Conservation (phyloP, 2,329 filamentous ascomycete species). For the Oidium heveae region DNA sequence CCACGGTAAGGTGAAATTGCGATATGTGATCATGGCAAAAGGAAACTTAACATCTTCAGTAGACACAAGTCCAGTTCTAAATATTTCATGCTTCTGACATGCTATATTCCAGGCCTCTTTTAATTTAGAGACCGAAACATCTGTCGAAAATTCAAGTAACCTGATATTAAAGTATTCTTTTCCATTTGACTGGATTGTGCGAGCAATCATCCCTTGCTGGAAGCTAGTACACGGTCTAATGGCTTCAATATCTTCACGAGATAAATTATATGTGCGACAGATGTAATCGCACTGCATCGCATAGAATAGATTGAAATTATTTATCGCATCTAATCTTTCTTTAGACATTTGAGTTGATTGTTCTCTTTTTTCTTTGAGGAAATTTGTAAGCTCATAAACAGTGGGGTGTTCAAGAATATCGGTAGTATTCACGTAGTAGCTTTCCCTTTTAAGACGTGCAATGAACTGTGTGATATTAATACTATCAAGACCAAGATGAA, state of each 20-base stretch:
- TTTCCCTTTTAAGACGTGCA: conserved; percentile 32
- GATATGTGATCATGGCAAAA: conserved; percentile 53
- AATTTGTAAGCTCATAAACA: conserved; percentile 14
- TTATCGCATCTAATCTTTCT: conserved; percentile 20
- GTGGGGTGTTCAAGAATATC: conserved; percentile 46
- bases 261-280: conserved; percentile 7
- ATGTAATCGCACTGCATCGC: conserved; percentile 15
- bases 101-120: conserved; percentile 32
- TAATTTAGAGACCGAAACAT: conserved; percentile 19
- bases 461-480: conserved; percentile 69
- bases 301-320: conserved; percentile 18
- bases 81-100: conserved; percentile 34
- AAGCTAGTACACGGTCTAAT: conserved; percentile 56
- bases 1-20: conserved; percentile 17
- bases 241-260: conserved; percentile 20
- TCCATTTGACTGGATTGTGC: conserved; percentile 43
- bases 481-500: conserved; percentile 73
- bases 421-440: conserved; percentile 33
- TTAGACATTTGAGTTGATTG: background rate
- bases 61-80: conserved; percentile 49
- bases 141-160: conserved; percentile 22
- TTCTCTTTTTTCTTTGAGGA: conserved; percentile 3
- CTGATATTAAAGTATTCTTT: conserved; percentile 53
- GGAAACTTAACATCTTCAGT: conserved; percentile 31
- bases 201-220: conserved; percentile 56